Percentiles rank a stretch among this genome's conserved stretches.
Conservation (phyloP, 768 basidiomycete species). For the Boletales sp. region DNA sequence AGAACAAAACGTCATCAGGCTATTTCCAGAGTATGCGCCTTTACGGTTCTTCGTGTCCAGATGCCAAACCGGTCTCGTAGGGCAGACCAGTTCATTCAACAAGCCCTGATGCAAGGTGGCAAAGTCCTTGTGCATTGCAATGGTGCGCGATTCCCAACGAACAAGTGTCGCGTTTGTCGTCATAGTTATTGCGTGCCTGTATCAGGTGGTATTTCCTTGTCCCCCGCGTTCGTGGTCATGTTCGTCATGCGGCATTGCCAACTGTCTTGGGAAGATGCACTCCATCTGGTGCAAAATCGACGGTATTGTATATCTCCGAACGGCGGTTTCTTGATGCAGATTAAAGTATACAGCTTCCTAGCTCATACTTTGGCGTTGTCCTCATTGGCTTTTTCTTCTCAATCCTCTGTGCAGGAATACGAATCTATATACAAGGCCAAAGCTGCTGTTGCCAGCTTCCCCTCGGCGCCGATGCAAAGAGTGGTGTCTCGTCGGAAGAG, state of each 20-base stretch:
- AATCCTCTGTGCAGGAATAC: conserved; percentile 60
- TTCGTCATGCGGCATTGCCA: conserved; percentile 86
- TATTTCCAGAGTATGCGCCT: conserved; percentile 73
- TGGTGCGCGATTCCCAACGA: conserved; percentile 41
- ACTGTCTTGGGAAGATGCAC: conserved; percentile 82
- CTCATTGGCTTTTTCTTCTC: conserved; percentile 1
- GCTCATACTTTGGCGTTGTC: not conserved
- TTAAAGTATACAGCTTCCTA: conserved; percentile 56
- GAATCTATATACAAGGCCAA: conserved; percentile 87
- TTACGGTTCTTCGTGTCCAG: not conserved
- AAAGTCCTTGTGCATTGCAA: conserved; percentile 89
- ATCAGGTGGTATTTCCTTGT: conserved; percentile 81
- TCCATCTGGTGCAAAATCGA: conserved; percentile 85
- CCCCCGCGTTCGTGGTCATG: conserved; percentile 89
- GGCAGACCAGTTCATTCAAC: conserved; percentile 72
- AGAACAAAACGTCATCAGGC: conserved; percentile 89
- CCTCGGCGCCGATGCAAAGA: conserved; percentile 38
- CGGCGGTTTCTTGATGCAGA: conserved; percentile 86
- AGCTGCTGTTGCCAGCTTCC: conserved; percentile 61
- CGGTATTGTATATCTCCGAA: conserved; percentile 94
- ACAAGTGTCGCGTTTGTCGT: not conserved
- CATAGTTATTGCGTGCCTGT: not conserved
- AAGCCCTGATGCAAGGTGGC: conserved; percentile 55
- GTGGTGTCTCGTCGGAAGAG: conserved; percentile 61
- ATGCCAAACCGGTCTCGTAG: conserved; percentile 34